Evolutionary conservation across 1,139 yeast genomes (phyloP), one percentile per base, ranked within the genome.

Genomic region (Magnusiomyces tetraspermus): DNA sequence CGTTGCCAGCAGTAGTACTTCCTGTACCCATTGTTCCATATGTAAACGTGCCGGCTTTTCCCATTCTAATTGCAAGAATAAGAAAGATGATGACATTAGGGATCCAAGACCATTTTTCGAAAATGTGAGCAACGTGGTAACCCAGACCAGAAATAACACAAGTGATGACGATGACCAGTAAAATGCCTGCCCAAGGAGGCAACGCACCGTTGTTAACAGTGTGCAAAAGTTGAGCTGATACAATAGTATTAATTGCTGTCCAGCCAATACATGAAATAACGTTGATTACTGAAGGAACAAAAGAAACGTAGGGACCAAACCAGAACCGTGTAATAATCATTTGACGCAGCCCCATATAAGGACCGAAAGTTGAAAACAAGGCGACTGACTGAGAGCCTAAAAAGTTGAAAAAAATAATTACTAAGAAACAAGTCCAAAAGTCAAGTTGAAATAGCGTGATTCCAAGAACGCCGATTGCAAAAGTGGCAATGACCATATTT

Each of bases 191-290:
- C 95, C 95, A 86, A 44, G 94, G 84, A 45, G 97, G 97, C 57
- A 86, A 75, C 50, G 73, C 72, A 26, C 73, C 71, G 62, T 77
- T 72, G 70, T 87, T 86, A 58, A 88, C 83, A 67, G 85, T 80
- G 69, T 84, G 82, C 60, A 89, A 75, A 64, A 89, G 74, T 67
- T 87, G 95, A 24, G 96, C 95, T 37, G 94, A 82, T 28, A 89
- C 85, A 80, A 89, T 86, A 59, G 88, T 85, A 70, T 89, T 90
- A 48, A 88, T 94, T 19, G 95, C 87, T 69, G 95, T 89, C 97
- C 97, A 89, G 59, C 97, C 97, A 58, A 89, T 78, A 77, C 96
- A 87, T 17, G 96, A 94, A 62, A 89, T 69, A 63, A 83, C 79
- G 66, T 89, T 89, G 63, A 89, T 75, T 45, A 83, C 67, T 19